Evolutionary conservation across 768 basidiomycete species (phyloP).

Genomic region (Rhizopogon vinicolor): DNA sequence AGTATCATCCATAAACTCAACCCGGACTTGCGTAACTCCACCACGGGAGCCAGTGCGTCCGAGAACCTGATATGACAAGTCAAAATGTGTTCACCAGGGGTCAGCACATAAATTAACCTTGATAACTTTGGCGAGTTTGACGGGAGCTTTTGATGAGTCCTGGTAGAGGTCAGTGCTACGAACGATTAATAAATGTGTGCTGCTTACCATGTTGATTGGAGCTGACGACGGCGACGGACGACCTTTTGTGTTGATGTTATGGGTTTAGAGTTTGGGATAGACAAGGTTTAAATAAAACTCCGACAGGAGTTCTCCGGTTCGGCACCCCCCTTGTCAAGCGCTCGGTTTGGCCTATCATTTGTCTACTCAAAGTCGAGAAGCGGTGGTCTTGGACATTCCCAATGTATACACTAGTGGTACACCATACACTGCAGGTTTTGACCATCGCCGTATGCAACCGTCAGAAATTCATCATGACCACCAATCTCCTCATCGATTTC

Average conservation of each 20-base stretch:
- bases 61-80: slow-evolving; percentile 62
- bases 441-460: no score
- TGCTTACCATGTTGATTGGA: slow-evolving; percentile 5
- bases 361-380: no score
- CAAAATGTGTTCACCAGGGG: background rate
- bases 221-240: slow-evolving; percentile 1
- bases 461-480: no score
- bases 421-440: no score
- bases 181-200: background rate
- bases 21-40: slow-evolving; percentile 98
- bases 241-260: slow-evolving; percentile 1
- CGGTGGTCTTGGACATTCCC: no score
- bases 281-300: slow-evolving; percentile 5
- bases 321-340: no score
- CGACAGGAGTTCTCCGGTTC: background rate
- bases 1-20: slow-evolving; percentile 98
- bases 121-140: slow-evolving; percentile 97
- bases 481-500: no score
- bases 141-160: slow-evolving; percentile 88
- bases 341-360: no score
- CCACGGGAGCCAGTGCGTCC: slow-evolving; percentile 98
- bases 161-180: slow-evolving; percentile 16
- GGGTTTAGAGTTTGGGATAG: slow-evolving; percentile 2
- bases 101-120: slow-evolving; percentile 54
- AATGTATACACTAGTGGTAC: no score